Base-by-base conservation (phyloP, 805 yeast genomes). In the Millerozyma acaciae region DNA sequence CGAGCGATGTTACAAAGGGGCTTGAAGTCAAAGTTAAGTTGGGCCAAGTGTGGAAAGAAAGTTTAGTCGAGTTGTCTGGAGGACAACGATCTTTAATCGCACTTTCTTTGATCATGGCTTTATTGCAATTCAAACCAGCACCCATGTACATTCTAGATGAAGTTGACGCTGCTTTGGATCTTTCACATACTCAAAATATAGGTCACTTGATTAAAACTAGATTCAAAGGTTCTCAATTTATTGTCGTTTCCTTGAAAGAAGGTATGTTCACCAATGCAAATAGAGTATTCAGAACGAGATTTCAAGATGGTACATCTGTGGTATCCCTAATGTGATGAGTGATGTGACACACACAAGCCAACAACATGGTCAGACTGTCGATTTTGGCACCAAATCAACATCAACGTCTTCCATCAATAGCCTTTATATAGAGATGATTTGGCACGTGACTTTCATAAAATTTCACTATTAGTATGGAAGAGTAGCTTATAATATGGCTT, bases 221-320 rank as follows among this genome's bases (percentile, higher is more conserved):
- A 46, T 93, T 93, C 62, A 84, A 85, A 57, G 96, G 95, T 1
- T 84, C 97, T 2, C 99, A 93, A 55, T 93, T 93, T 55, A 90
- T 93, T 43, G 95, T 93, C 30, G 98, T 93, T 15, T 86, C 96
- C 17, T 76, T 93, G 63, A 93, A 93, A 54, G 99, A 93, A 59
- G 98, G 97, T 9, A 87, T 93, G 96, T 93, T 93, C 54, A 83
- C 96, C 7, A 93, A 93, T 60, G 99, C 98, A 6, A 94, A 94
- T 54, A 72, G 95, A 42, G 85, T 93, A 14, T 93, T 88, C 60
- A 76, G 95, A 51, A 88, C 97, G 2, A 70, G 96, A 45, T 90
- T 93, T 60, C 96, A 89, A 54, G 97, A 93, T 46, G 97, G 98
- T 46, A 90, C 96, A 0, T 87, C 96, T 14, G 88, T 87, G 23